Evolutionary conservation across 2,329 filamentous ascomycete species (phyloP), one percentile per base, ranked within the genome.

Genomic region (Fusarium luffae): DNA sequence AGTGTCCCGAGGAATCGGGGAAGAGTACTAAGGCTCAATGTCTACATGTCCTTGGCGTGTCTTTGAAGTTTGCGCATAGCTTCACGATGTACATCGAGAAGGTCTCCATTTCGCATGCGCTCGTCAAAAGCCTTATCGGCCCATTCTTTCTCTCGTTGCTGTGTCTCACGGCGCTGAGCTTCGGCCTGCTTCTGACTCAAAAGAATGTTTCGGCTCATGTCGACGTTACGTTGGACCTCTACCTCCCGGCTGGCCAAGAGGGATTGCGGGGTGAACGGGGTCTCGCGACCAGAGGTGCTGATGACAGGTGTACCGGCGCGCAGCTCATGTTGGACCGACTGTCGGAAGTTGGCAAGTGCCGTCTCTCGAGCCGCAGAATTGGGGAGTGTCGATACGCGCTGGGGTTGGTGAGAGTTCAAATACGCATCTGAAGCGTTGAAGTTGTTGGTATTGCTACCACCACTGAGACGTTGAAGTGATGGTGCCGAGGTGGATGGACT

Each of bases 61-160:
- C 79, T 80, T 74, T 97, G 94, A 90, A 98, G 92, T 77, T 85
- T 90, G 68, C 92, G 85, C 87, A 98, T 86, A 2, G 91, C 92
- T 68, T 94, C 91, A 21, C 91, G 86, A 78, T 98, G 94, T 23
- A 90, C 86, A 47, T 92, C 91, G 54, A 92, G 83, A 83, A 97
- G 87, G 68, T 92, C 88, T 0, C 90, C 90, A 18, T 88, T 89
- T 56, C 93, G 85, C 92, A 97, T 96, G 69, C 88, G 86, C 77
- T 91, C 88, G 69, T 93, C 91, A 73, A 93, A 89, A 40, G 85
- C 85, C 51, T 86, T 86, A 16, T 92, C 89, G 8, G 85, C 83
- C 56, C 86, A 83, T 68, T 88, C 85, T 69, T 85, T 86, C 50
- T 86, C 87, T 43, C 83, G 80, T 58, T 85, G 84, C 71, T 89